Evolutionary conservation across 306 rosid species (phyloP).

Genomic region (Quercus cerris): DNA sequence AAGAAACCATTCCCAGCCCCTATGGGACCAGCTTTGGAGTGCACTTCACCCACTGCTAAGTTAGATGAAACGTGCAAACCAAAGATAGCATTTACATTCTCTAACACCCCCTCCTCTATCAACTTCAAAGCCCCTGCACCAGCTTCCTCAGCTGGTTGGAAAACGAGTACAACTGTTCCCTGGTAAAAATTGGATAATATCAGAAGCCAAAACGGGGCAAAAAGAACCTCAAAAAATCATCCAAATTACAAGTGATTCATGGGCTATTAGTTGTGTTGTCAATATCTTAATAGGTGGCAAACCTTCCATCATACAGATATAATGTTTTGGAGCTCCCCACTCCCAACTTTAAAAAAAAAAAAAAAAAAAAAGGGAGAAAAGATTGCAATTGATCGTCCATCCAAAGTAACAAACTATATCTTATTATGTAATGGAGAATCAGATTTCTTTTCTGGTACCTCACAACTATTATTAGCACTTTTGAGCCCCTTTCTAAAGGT

Average conservation of each 20-base stretch:
- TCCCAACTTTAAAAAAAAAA: too few species aligned
- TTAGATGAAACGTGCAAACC: slow-evolving; percentile 57
- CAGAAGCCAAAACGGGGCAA: slow-evolving; percentile 10
- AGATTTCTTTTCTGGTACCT: not conserved
- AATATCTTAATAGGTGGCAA: not conserved
- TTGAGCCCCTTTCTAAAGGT: not conserved
- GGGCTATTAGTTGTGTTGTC: not conserved
- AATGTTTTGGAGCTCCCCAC: too few species aligned
- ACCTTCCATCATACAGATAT: not conserved
- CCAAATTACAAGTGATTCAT: not conserved
- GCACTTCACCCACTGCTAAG: slow-evolving; percentile 56
- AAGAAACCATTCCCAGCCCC: slow-evolving; percentile 72
- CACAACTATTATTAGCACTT: not conserved
- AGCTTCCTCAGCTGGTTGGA: slow-evolving; percentile 98
- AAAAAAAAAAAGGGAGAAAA: not conserved
- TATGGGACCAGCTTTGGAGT: slow-evolving; percentile 58
- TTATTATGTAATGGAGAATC: not conserved
- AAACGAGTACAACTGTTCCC: slow-evolving; percentile 90
- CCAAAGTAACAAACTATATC: not conserved
- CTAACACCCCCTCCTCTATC: slow-evolving; percentile 55
- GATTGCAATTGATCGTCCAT: not conserved
- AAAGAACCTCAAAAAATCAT: slow-evolving; percentile 2
- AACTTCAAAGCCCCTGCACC: slow-evolving; percentile 74
- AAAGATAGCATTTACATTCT: slow-evolving; percentile 75
- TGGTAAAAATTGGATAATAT: slow-evolving; percentile 14